A percentile compares a stretch with the other conserved stretches of the same genome.
Evolutionary conservation across 306 rosid genomes (phyloP).

Genomic region (Rosa lucieae): DNA sequence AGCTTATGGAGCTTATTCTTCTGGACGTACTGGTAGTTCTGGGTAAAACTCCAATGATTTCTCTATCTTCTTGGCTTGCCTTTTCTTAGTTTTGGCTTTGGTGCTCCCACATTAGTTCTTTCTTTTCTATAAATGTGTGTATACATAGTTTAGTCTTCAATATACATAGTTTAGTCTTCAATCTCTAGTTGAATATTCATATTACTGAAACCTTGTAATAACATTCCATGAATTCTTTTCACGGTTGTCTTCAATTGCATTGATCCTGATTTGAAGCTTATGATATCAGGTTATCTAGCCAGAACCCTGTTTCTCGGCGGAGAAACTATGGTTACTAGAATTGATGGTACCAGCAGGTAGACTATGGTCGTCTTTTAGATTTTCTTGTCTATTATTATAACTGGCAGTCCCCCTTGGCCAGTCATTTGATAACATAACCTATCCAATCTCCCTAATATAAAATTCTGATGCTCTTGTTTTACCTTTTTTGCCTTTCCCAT

Average conservation of each 20-base stretch:
- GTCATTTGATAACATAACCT: slow-evolving; percentile 64
- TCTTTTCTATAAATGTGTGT: not conserved
- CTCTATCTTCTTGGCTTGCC: not conserved
- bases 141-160: too few relatives aligned
- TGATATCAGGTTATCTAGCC: slow-evolving; percentile 54
- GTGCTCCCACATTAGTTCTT: not conserved
- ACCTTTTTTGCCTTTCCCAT: slow-evolving; percentile 91
- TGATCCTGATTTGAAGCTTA: slow-evolving; percentile 34
- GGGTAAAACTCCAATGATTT: slow-evolving; percentile 51
- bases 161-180: not conserved
- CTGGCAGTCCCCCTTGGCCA: slow-evolving; percentile 41
- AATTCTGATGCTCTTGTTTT: slow-evolving; percentile 92
- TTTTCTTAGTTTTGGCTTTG: not conserved
- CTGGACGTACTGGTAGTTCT: slow-evolving; percentile 65
- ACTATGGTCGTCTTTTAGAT: slow-evolving; percentile 28
- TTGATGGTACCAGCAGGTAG: slow-evolving; percentile 44
- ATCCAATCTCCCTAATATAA: slow-evolving; percentile 65
- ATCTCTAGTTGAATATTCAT: not conserved
- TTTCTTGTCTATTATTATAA: slow-evolving; percentile 34
- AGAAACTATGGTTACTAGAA: slow-evolving; percentile 58
- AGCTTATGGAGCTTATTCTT: slow-evolving; percentile 82
- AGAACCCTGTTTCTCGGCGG: slow-evolving; percentile 53
- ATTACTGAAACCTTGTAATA: not conserved
- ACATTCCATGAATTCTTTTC: not conserved
- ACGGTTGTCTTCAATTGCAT: not conserved